A percentile compares a stretch with the other conserved stretches of the same genome.
phyloP scores from a whole-genome alignment of 305 asterid species.

The Rubia occidens region DNA sequence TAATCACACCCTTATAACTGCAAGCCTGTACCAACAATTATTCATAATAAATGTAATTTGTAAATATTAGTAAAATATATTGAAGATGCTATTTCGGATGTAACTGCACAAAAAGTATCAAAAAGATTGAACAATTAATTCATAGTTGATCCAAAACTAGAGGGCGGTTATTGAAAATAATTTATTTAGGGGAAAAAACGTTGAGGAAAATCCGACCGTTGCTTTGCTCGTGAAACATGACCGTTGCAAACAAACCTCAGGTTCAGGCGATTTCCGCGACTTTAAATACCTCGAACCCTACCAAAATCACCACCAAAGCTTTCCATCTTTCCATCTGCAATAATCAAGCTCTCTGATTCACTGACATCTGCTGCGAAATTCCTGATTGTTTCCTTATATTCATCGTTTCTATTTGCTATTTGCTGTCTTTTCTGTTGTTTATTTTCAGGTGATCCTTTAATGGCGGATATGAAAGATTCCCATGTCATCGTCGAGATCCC shows the following conservation, averaged over 20 bases:
- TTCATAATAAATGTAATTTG: no score
- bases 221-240: conserved; percentile 32
- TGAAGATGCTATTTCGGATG: no score
- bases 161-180: no score
- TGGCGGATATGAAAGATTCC: conserved; percentile 54
- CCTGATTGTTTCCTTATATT: not conserved
- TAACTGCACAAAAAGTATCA: no score
- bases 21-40: no score
- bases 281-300: conserved; percentile 41
- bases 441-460: conserved; percentile 11
- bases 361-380: not conserved
- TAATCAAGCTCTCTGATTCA: conserved; percentile 8
- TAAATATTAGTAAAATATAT: no score
- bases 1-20: no score
- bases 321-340: conserved; percentile 15
- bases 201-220: conserved; percentile 39
- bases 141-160: not conserved
- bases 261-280: conserved; percentile 10
- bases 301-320: conserved; percentile 18
- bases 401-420: not conserved
- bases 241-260: conserved; percentile 38
- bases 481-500: conserved; percentile 65
- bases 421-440: not conserved
- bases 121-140: no score
- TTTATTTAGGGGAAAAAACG: not conserved